Base-by-base conservation (phyloP, 805 yeast genomes). In the Cyberlindnera suaveolens region DNA sequence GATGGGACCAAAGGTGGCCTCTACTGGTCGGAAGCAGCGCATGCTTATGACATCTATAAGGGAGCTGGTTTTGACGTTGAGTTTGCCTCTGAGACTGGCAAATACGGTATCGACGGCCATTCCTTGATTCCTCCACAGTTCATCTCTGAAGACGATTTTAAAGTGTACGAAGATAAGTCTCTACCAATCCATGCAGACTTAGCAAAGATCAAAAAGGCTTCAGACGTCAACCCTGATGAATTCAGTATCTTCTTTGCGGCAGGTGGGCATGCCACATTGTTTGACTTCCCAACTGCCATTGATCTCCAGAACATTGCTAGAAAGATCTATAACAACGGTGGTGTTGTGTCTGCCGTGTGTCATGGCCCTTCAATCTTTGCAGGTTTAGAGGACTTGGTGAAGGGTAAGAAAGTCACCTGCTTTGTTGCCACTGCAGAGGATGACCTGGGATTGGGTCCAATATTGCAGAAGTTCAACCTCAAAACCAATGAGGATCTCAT, bases 291-390 rank as follows among this genome's bases (percentile, higher is more conserved):
- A 36, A 64, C 57, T 3, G 82, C 82, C 14, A 60, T 56, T 6
- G 67, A 56, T 15, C 61, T 80, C 41, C 77, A 72, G 43, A 47
- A 56, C 19, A 44, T 75, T 35, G 81, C 78, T 17, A 60, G 65
- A 26, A 61, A 64, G 18, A 70, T 79, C 39, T 77, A 72, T 56
- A 63, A 61, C 29, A 60, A 70, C 17, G 76, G 74, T 33, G 85
- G 84, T 39, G 71, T 78, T 33, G 71, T 80, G 19, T 61, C 78
- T 35, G 83, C 85, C 14, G 85, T 80, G 8, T 80, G 87, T 60
- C 85, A 80, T 51, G 87, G 84, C 7, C 82, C 83, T n/a, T 69
- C 71, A 18, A 68, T 80, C 47, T 74, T 80, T 46, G 74, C 68
- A n/a, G 66, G 67, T 36, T 56, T 80, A 48, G 63, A 55, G 34